Percentiles rank a stretch among this genome's conserved stretches.
phyloP scores from a whole-genome alignment of 2,329 filamentous ascomycete species.

The Fusarium albosuccineum region DNA sequence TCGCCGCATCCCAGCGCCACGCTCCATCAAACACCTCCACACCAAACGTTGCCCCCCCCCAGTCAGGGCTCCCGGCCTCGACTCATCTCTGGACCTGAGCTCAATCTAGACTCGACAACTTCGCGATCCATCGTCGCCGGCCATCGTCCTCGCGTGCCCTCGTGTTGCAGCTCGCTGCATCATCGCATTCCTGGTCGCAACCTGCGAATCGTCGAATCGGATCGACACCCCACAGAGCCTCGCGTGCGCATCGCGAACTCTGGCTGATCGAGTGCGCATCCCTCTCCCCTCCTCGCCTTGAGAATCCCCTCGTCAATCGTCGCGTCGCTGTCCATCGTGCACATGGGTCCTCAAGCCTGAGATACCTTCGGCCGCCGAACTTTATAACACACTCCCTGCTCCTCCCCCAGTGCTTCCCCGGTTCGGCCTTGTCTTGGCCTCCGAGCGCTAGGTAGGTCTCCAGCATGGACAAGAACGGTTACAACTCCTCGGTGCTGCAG shows the following conservation, averaged over 20 bases:
- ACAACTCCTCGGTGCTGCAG: slow-evolving; percentile 64
- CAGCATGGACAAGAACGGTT: slow-evolving; percentile 61
- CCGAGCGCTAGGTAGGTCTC: slow-evolving; percentile 36
- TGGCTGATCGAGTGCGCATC: slow-evolving; percentile 40
- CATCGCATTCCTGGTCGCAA: slow-evolving; percentile 31
- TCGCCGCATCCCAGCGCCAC: slow-evolving; percentile 44
- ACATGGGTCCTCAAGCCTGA: slow-evolving; percentile 45
- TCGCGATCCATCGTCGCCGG: slow-evolving; percentile 33
- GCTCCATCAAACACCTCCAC: slow-evolving; percentile 43
- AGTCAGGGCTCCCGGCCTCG: slow-evolving; percentile 37
- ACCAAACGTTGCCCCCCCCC: slow-evolving; percentile 41
- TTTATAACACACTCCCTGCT: slow-evolving; percentile 34
- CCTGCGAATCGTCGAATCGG: slow-evolving; percentile 42
- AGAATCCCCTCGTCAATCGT: slow-evolving; percentile 34
- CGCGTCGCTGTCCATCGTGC: slow-evolving; percentile 42
- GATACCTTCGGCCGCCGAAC: slow-evolving; percentile 37
- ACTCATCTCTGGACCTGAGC: slow-evolving; percentile 26
- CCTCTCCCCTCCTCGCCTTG: slow-evolving; percentile 8
- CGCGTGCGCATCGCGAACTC: slow-evolving; percentile 46
- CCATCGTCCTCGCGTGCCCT: slow-evolving; percentile 15
- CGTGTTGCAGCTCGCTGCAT: slow-evolving; percentile 37
- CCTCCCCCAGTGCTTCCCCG: slow-evolving; percentile 16
- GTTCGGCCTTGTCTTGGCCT: slow-evolving; percentile 27
- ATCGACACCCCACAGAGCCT: slow-evolving; percentile 34
- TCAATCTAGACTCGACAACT: slow-evolving; percentile 36